phyloP scores from a whole-genome alignment of 2,329 filamentous ascomycete species.

The Alternaria novae-zelandiae region DNA sequence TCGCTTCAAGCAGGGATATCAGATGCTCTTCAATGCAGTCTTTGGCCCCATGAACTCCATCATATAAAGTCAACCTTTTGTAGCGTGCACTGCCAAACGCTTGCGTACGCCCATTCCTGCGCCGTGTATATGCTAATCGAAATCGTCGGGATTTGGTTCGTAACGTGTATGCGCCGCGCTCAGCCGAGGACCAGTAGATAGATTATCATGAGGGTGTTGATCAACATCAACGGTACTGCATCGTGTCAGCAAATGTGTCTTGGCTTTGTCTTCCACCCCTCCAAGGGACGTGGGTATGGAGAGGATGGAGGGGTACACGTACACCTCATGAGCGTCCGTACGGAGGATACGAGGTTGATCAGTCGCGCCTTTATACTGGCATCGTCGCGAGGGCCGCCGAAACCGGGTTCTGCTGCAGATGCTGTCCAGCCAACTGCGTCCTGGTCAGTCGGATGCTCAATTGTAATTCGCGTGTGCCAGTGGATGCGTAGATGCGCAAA shows the following conservation, averaged over 20 bases:
- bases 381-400: constrained; percentile 73
- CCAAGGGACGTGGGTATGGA: background rate
- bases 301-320: constrained; percentile 48
- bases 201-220: constrained; percentile 49
- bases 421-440: constrained; percentile 77
- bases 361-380: constrained; percentile 84
- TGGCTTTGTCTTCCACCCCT: background rate
- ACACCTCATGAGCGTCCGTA: constrained; percentile 94
- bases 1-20: background rate
- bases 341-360: constrained; percentile 87
- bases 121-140: constrained; percentile 7
- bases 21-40: background rate
- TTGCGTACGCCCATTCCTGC: background rate
- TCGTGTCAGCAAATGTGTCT: constrained; percentile 13
- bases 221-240: constrained; percentile 49
- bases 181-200: constrained; percentile 47
- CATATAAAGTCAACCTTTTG: background rate
- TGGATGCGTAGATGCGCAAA: background rate
- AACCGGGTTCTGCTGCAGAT: constrained; percentile 74
- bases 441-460: background rate
- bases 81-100: background rate
- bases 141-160: constrained; percentile 3
- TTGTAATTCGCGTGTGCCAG: constrained; percentile 5
- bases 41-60: background rate
- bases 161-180: constrained; percentile 18